Percentiles rank a stretch among this genome's conserved stretches.
Evolutionary conservation across 768 basidiomycete species (phyloP).

Genomic region (Kwoniella bestiolae): DNA sequence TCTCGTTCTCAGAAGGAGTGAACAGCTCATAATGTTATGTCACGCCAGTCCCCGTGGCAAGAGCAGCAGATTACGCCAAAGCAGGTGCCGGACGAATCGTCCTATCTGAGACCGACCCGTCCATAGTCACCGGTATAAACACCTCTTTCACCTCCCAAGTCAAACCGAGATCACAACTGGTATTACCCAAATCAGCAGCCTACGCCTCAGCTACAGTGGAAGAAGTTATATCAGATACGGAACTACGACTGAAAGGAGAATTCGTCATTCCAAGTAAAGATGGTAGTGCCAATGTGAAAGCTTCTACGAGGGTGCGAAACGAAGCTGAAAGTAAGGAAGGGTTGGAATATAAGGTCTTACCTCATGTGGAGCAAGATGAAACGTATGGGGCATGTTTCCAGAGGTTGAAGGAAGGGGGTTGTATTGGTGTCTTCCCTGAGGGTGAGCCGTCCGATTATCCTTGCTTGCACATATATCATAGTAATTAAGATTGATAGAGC

Average conservation of each 20-base stretch:
- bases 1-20: no score
- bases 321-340: constrained; percentile 61
- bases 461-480: not conserved
- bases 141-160: constrained; percentile 82
- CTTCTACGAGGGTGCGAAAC: constrained; percentile 43
- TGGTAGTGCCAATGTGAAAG: constrained; percentile 54
- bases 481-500: not conserved
- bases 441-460: constrained; percentile 62
- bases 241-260: constrained; percentile 61
- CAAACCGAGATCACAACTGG: constrained; percentile 50
- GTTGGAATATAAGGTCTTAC: constrained; percentile 77
- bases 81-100: constrained; percentile 73
- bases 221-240: constrained; percentile 85
- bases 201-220: constrained; percentile 80
- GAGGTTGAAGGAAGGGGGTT: constrained; percentile 78
- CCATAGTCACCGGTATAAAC: constrained; percentile 76
- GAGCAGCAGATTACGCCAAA: constrained; percentile 84
- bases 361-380: constrained; percentile 87
- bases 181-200: constrained; percentile 78
- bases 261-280: constrained; percentile 52
- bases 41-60: constrained; percentile 79
- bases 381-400: constrained; percentile 95
- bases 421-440: constrained; percentile 98
- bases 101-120: constrained; percentile 76
- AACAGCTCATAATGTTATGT: not conserved